These are phyloP conservation scores for Trichopus zeylanicus DNA, from an alignment of 116 monocot genomes.

Conservation along the genomic window DNA sequence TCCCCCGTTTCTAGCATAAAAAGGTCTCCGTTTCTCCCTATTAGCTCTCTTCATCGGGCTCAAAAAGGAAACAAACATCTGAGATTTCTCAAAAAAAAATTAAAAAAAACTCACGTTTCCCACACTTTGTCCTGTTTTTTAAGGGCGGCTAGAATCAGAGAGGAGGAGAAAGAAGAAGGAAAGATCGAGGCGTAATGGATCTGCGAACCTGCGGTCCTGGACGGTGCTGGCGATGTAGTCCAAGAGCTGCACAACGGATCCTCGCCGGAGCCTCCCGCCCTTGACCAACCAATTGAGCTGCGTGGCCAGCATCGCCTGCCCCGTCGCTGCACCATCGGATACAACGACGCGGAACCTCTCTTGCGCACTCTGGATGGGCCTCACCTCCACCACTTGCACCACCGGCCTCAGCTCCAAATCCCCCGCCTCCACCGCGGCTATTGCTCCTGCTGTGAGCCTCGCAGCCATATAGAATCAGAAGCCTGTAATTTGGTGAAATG, in stretches of 20 bases:
- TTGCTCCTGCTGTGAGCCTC: conserved; percentile 14
- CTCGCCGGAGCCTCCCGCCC: conserved; percentile 29
- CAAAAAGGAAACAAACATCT: no score
- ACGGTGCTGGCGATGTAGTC: conserved; percentile 79
- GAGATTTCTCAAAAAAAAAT: no score
- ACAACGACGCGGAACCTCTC: conserved; percentile 62
- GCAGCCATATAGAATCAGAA: no score
- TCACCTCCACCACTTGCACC: conserved; percentile 20
- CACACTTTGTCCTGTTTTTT: no score
- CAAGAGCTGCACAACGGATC: conserved; percentile 75
- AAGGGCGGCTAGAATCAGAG: no score
- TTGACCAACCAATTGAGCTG: conserved; percentile 54
- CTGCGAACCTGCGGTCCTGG: conserved; percentile 43
- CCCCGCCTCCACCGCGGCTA: conserved; percentile 18
- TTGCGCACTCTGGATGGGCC: conserved; percentile 8
- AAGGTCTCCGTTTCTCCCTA: no score
- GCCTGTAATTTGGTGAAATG: no score
- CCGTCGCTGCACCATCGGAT: conserved; percentile 55
- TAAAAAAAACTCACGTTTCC: no score
- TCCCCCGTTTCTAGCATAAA: no score
- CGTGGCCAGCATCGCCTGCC: conserved; percentile 61
- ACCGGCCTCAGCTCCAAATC: conserved; percentile 31
- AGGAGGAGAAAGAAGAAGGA: no score
- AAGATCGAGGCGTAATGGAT: background rate
- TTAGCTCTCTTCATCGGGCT: no score